Evolutionary conservation across 1,284 basidiomycete genomes (phyloP).

Genomic region (Coriolopsis trogii): DNA sequence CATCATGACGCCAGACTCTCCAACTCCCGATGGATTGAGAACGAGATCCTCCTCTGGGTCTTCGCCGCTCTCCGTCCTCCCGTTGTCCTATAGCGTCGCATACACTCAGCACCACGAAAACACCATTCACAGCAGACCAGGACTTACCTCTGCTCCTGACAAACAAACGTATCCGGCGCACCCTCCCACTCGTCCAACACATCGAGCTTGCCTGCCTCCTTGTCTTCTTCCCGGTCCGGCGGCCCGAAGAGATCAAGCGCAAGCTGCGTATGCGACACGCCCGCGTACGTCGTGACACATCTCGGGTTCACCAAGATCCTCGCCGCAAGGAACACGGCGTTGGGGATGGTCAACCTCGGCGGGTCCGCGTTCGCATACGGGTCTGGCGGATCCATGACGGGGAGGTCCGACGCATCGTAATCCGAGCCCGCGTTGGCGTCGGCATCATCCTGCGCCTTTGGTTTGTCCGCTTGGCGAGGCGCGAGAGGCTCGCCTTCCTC

Average conservation of each 20-base stretch:
- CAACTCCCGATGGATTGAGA: constrained; percentile 81
- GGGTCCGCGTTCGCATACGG: constrained; percentile 26
- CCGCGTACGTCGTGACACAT: constrained; percentile 95
- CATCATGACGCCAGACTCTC: constrained; percentile 24
- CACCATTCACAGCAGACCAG: neutral
- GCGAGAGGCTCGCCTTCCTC: constrained; percentile 25
- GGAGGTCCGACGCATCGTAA: constrained; percentile 74
- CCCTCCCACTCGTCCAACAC: constrained; percentile 91
- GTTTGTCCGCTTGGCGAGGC: constrained; percentile 34
- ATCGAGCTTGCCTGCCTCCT: constrained; percentile 64
- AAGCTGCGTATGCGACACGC: constrained; percentile 91
- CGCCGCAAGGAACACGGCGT: constrained; percentile 84
- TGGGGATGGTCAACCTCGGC: constrained; percentile 71
- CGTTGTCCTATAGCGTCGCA: constrained; percentile 59
- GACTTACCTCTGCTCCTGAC: constrained; percentile 86
- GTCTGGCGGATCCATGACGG: constrained; percentile 41
- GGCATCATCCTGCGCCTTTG: constrained; percentile 46
- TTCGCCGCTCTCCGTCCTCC: constrained; percentile 92
- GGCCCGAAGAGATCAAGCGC: constrained; percentile 88
- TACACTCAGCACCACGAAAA: constrained; percentile 1
- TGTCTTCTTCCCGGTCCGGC: constrained; percentile 61
- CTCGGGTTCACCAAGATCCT: constrained; percentile 92
- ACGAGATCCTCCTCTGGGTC: constrained; percentile 84
- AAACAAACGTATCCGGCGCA: constrained; percentile 93
- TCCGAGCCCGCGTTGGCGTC: constrained; percentile 87